Evolutionary conservation across 108 stramenopile species (phyloP).

Genomic region (Cyclostephanos tholiformis): DNA sequence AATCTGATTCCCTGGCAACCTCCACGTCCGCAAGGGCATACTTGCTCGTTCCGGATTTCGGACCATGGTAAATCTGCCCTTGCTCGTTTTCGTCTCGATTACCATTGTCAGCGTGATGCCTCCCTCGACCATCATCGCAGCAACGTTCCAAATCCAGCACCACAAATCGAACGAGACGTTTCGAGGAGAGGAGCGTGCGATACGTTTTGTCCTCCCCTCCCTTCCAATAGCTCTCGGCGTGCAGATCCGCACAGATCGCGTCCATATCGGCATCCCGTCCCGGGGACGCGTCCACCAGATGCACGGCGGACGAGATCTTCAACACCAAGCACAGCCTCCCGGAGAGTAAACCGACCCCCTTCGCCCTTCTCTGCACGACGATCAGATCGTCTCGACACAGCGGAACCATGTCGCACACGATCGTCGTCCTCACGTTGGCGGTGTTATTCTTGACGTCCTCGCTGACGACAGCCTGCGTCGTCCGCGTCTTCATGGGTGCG

Average conservation of each 20-base stretch:
- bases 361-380: constrained; percentile 70
- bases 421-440: constrained; percentile 92
- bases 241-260: constrained; percentile 46
- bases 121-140: constrained; percentile 20
- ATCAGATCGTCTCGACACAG: constrained; percentile 97
- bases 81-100: background rate
- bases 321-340: constrained; percentile 76
- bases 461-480: constrained; percentile 89
- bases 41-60: constrained; percentile 48
- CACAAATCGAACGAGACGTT: constrained; percentile 81
- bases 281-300: constrained; percentile 77
- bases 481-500: constrained; percentile 87
- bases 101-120: background rate
- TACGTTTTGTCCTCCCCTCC: constrained; percentile 72
- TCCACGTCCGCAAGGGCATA: constrained; percentile 93
- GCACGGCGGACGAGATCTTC: constrained; percentile 67
- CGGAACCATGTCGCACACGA: constrained; percentile 95
- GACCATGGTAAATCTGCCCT: constrained; percentile 42
- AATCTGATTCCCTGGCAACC: constrained; percentile 90
- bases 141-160: constrained; percentile 93
- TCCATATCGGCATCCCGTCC: constrained; percentile 47
- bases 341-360: constrained; percentile 70
- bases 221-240: constrained; percentile 74
- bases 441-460: constrained; percentile 92
- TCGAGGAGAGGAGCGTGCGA: constrained; percentile 63